A percentile compares a stretch with the other conserved stretches of the same genome.
Conservation (phyloP, 164 flowering plant genomes). For the Taxillus chinensis region DNA sequence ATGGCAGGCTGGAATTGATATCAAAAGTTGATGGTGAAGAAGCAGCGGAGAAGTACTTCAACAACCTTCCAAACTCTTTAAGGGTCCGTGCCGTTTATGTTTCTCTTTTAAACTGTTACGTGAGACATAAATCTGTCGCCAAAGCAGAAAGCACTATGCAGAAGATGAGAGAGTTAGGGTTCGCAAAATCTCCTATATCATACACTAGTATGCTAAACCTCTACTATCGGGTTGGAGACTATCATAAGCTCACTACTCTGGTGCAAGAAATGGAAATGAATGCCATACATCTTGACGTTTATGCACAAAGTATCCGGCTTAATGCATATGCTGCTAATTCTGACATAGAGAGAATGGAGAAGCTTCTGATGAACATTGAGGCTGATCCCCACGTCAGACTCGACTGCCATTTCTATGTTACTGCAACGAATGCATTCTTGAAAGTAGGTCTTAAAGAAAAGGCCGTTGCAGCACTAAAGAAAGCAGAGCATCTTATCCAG, state of each 20-base stretch:
- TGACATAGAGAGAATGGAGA: slow-evolving; percentile 28
- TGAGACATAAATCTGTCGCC: slow-evolving; percentile 10
- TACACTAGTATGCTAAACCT: slow-evolving; percentile 28
- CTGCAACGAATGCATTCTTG: slow-evolving; percentile 31
- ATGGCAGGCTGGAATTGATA: slow-evolving; percentile 20
- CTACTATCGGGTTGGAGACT: slow-evolving; percentile 16
- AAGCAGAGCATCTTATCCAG: slow-evolving; percentile 14
- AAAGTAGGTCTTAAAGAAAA: slow-evolving; percentile 29
- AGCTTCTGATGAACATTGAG: slow-evolving; percentile 26
- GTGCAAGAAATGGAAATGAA: slow-evolving; percentile 25
- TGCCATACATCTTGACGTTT: slow-evolving; percentile 11
- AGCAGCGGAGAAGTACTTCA: slow-evolving; percentile 24
- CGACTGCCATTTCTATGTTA: slow-evolving; percentile 25
- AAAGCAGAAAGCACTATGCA: slow-evolving; percentile 28
- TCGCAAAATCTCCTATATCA: slow-evolving; percentile 8
- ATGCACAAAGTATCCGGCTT: slow-evolving; percentile 20
- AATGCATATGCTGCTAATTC: slow-evolving; percentile 24
- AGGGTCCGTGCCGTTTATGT: slow-evolving; percentile 15
- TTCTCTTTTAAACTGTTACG: slow-evolving; percentile 29
- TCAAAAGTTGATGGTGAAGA: slow-evolving; percentile 25
- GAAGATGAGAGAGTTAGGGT: slow-evolving; percentile 22
- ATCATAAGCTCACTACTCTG: slow-evolving; percentile 20
- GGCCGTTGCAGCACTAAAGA: slow-evolving; percentile 16
- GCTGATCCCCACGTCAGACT: slow-evolving; percentile 11
- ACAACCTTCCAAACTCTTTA: slow-evolving; percentile 10